phyloP scores from a whole-genome alignment of 331 rosid genomes.

The Prunus yedoensis region DNA sequence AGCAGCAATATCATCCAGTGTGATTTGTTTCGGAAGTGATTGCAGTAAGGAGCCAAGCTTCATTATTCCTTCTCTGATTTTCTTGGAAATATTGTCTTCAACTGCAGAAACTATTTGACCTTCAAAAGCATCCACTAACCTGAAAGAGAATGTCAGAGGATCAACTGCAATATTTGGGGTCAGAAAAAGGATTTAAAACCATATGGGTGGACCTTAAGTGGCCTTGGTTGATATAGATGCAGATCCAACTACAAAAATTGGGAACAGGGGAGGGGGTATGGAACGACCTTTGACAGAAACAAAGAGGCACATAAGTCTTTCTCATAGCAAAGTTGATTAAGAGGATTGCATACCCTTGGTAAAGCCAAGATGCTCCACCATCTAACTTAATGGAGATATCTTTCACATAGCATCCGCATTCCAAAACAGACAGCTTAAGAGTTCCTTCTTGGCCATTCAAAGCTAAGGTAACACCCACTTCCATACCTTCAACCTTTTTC shows the following conservation, averaged over 20 bases:
- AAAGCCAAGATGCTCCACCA: slow-evolving; percentile 96
- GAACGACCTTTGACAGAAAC: not conserved
- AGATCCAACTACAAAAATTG: not conserved
- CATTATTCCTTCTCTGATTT: slow-evolving; percentile 55
- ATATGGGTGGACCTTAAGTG: not conserved
- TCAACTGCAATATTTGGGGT: not conserved
- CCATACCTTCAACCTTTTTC: slow-evolving; percentile 69
- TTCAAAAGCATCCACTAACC: slow-evolving; percentile 67
- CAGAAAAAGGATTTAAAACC: not conserved
- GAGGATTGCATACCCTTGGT: slow-evolving; percentile 67
- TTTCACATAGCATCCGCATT: slow-evolving; percentile 66
- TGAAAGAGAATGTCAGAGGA: slow-evolving; percentile 34
- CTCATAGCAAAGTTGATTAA: slow-evolving; percentile 12
- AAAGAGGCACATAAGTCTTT: not conserved
- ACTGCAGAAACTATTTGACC: slow-evolving; percentile 63
- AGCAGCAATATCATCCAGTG: slow-evolving; percentile 47
- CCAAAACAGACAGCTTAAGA: slow-evolving; percentile 56
- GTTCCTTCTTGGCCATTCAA: slow-evolving; percentile 64
- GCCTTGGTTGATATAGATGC: not conserved
- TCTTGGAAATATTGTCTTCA: slow-evolving; percentile 59
- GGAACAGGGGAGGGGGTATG: not conserved
- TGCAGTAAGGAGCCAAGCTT: slow-evolving; percentile 52
- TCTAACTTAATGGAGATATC: slow-evolving; percentile 56
- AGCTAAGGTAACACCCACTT: slow-evolving; percentile 58
- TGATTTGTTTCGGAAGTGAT: slow-evolving; percentile 61